These are phyloP conservation scores for Aspergillus kassunensis DNA, from an alignment of 495 filamentous ascomycete species.

Conservation along the genomic window DNA sequence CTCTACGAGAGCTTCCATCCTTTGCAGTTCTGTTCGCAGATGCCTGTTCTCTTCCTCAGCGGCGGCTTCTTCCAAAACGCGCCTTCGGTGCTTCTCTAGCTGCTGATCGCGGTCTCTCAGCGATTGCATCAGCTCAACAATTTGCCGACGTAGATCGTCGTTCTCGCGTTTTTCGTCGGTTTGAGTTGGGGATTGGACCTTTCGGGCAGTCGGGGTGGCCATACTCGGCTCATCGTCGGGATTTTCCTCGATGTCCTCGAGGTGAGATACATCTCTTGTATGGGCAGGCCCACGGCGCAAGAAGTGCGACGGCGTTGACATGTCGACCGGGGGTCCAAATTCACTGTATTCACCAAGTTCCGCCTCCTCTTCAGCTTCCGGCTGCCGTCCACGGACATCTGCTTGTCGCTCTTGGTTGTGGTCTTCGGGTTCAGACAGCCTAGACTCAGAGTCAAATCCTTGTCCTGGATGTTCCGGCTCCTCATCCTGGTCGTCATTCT, in stretches of 20 bases:
- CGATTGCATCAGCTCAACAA: slow-evolving; percentile 32
- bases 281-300: slow-evolving; percentile 28
- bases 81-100: slow-evolving; percentile 29
- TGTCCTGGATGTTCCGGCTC: slow-evolving; percentile 11
- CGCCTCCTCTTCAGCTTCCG: slow-evolving; percentile 33
- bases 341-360: slow-evolving; percentile 42
- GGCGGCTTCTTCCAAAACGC: slow-evolving; percentile 36
- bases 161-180: slow-evolving; percentile 18
- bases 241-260: slow-evolving; percentile 43
- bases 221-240: slow-evolving; percentile 26
- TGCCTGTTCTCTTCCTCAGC: slow-evolving; percentile 39
- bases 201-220: slow-evolving; percentile 32
- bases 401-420: slow-evolving; percentile 8
- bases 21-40: slow-evolving; percentile 36
- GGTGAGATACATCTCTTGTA: slow-evolving; percentile 33
- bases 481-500: slow-evolving; percentile 19
- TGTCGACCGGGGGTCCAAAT: slow-evolving; percentile 44
- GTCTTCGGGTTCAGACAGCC: neutral
- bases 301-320: slow-evolving; percentile 47
- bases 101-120: slow-evolving; percentile 39
- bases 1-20: slow-evolving; percentile 29
- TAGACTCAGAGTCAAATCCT: neutral
- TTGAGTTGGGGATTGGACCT: slow-evolving; percentile 17
- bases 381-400: slow-evolving; percentile 22
- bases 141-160: slow-evolving; percentile 31